Conservation (phyloP, 345 rosid genomes). For the Citrus reticulata region DNA sequence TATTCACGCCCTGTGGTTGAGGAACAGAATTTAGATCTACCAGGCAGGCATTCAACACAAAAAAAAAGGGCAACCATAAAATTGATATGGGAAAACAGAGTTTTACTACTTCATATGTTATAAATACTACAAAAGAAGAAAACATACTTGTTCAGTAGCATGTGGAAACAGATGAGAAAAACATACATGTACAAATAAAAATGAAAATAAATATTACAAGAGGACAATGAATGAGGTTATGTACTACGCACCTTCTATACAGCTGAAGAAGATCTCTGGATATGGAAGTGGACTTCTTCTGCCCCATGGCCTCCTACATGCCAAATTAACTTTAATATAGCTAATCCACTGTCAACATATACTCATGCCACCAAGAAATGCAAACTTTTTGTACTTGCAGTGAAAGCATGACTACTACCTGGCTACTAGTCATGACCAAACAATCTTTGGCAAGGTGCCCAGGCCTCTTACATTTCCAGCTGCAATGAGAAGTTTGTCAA, state of each 20-base stretch:
- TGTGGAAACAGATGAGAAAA: not conserved
- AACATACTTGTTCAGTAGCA: not conserved
- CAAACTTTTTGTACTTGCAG: not conserved
- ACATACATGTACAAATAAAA: not conserved
- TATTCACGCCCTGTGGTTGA: not conserved
- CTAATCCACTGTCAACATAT: not conserved
- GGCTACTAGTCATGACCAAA: slow-evolving; percentile 29
- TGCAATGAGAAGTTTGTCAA: slow-evolving; percentile 13
- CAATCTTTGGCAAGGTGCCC: slow-evolving; percentile 80
- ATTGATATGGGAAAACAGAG: not conserved
- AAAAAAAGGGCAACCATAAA: not conserved
- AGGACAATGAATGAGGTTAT: not conserved
- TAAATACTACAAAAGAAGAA: not conserved
- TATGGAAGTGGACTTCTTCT: slow-evolving; percentile 28
- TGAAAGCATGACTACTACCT: slow-evolving; percentile 29
- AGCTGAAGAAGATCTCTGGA: slow-evolving; percentile 53
- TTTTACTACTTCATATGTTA: not conserved
- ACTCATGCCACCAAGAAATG: not conserved
- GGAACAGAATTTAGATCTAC: not conserved
- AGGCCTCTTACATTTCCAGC: slow-evolving; percentile 67
- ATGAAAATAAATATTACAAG: not conserved
- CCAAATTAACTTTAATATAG: slow-evolving; percentile 1
- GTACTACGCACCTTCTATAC: slow-evolving; percentile 50
- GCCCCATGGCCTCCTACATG: slow-evolving; percentile 31
- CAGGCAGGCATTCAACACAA: not conserved